These are phyloP conservation scores for Xylaria cubensis DNA, from an alignment of 495 filamentous ascomycete genomes.

Conservation along the genomic window DNA sequence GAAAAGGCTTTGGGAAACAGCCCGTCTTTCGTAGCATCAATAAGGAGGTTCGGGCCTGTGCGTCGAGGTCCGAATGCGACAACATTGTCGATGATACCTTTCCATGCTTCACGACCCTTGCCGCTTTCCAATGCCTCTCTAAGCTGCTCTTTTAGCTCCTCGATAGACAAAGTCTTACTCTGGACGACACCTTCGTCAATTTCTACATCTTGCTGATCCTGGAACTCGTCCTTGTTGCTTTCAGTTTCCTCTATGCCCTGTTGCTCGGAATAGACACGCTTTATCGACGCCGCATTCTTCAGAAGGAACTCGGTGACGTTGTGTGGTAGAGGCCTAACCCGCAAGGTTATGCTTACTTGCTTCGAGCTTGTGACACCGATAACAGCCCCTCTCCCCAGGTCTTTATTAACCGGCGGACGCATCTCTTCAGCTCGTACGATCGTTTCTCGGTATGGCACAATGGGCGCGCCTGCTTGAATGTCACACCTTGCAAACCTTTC, in stretches of 20 bases:
- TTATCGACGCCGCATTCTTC: slow-evolving; percentile 79
- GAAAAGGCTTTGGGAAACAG: slow-evolving; percentile 76
- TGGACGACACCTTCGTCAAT: slow-evolving; percentile 57
- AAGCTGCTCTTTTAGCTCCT: slow-evolving; percentile 79
- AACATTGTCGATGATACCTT: slow-evolving; percentile 77
- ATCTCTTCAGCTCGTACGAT: slow-evolving; percentile 89
- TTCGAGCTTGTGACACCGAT: slow-evolving; percentile 79
- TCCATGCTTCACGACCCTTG: slow-evolving; percentile 78
- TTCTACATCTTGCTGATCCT: slow-evolving; percentile 50
- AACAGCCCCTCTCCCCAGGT: slow-evolving; percentile 85
- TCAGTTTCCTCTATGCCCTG: slow-evolving; percentile 51
- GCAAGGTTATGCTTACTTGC: slow-evolving; percentile 77
- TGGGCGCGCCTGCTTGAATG: slow-evolving; percentile 90
- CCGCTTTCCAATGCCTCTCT: slow-evolving; percentile 66
- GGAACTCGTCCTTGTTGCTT: slow-evolving; percentile 43
- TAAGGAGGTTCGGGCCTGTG: slow-evolving; percentile 85
- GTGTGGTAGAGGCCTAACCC: slow-evolving; percentile 79
- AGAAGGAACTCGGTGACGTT: slow-evolving; percentile 84
- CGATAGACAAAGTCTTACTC: slow-evolving; percentile 64
- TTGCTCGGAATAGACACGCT: slow-evolving; percentile 75
- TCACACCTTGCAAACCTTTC: slow-evolving; percentile 95
- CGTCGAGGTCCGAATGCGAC: slow-evolving; percentile 87
- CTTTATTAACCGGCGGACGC: slow-evolving; percentile 84
- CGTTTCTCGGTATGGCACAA: slow-evolving; percentile 94
- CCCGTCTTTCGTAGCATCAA: slow-evolving; percentile 78